These are phyloP conservation scores for Schoenoplectus tabernaemontani DNA, from an alignment of 202 grass and related monocot species.

Conservation along the genomic window DNA sequence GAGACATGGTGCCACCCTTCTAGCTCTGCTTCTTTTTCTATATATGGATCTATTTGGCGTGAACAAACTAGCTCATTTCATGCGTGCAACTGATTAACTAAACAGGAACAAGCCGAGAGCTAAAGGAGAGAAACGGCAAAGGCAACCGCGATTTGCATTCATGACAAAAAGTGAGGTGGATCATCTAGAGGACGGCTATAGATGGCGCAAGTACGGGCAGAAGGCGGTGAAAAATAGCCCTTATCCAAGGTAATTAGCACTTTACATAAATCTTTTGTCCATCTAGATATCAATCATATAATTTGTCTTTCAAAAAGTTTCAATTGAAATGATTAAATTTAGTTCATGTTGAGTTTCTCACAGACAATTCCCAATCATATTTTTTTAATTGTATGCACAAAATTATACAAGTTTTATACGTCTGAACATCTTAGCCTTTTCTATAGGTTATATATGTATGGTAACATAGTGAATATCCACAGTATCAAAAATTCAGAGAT, in stretches of 20 bases:
- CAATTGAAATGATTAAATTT: no score
- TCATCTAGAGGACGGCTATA: conserved; percentile 82
- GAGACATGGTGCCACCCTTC: background rate
- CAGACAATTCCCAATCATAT: background rate
- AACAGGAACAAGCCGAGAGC: conserved; percentile 23
- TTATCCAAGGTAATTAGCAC: conserved; percentile 53
- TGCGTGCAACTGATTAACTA: background rate
- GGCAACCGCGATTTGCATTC: conserved; percentile 72
- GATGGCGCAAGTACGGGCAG: conserved; percentile 95
- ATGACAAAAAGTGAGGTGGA: conserved; percentile 94
- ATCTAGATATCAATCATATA: no score
- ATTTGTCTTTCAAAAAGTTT: no score
- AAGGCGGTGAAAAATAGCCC: conserved; percentile 97
- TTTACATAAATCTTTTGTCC: background rate
- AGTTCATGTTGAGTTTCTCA: background rate
- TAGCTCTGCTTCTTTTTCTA: no score
- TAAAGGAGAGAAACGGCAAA: conserved; percentile 75
- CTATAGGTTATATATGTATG: background rate
- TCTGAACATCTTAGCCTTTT: background rate
- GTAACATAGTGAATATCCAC: background rate
- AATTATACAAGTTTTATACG: background rate
- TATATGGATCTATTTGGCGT: no score
- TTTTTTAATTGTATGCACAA: background rate
- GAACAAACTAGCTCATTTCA: background rate
- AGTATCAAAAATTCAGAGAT: no score